Base-by-base conservation (phyloP, 164 flowering plant genomes). In the Sextonia rubra region DNA sequence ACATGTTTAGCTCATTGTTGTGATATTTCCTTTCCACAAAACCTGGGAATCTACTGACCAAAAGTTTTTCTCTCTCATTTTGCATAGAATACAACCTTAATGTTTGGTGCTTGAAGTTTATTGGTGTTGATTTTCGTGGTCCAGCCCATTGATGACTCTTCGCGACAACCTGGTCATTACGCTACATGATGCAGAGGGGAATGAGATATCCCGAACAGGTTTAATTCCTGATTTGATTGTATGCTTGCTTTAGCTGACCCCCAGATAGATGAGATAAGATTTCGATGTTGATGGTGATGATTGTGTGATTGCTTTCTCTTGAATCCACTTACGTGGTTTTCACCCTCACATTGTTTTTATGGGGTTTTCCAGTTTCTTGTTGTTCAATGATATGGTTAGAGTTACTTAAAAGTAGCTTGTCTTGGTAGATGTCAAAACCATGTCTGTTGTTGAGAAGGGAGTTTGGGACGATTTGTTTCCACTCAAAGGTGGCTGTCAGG, bases 171-270 rank as follows among this genome's bases (percentile, higher is more conserved):
- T 92, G 83, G 73, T 80, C 68, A 75, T 94, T 20, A 70, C 80
- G 4, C 78, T 92, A 44, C 74, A 68, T 49, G 94, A 91, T 81
- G 78, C 78, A 6, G 86, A 79, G 52, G 98, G 92, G 75, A 89
- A 88, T 76, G 85, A 88, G 72, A 76, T 90, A 26, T 81, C 92
- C 24, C 73, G 73, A 47, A 79, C 86, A 88, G 98, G 98, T 91
- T 68, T 66, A 60, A 24, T 62, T 32, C 14, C 30, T n/a, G 55
- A 23, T 22, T n/a, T 49, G 17, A n/a, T 3, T 47, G 47, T 61
- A 26, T 44, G n/a, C 32, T 64, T 49, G 18, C 5, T 32, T 15
- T 37, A 23, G 26, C 22, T 68, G 23, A 20, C 44, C 11, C n/a
- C 61, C 44, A 37, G 2, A 37, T 37, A 37, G 11, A 37, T 7